Base-by-base conservation (phyloP, 768 basidiomycete species). In the Boletus barrowsii region DNA sequence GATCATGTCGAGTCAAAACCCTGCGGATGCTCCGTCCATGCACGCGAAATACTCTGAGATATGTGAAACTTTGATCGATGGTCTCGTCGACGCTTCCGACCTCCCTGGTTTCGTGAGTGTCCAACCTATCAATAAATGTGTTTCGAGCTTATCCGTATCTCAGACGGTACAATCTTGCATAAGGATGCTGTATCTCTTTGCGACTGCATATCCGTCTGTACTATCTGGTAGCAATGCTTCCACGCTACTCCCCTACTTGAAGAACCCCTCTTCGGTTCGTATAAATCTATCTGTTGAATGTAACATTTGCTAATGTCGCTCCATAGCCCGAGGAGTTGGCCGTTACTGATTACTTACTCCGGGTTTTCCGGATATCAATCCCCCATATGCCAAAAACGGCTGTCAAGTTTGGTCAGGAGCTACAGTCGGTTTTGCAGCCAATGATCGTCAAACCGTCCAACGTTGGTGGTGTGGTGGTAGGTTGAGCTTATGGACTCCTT, bases 381-480 rank as follows among this genome's bases (percentile, higher is more conserved):
- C 91, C 92, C 3, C 80, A 86, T 58, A 88, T 96, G 87, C 93
- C 94, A 0, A 90, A 88, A 72, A 93, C 92, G 0, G 88, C 92
- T 1, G 79, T 82, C 13, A 93, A 88, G 61, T 98, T 98, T 65
- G 93, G 90, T 0, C 81, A 85, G 37, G 91, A 95, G 49, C 76
- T 99, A 17, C 93, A 96, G 61, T 68, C 76, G 6, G 79, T 84
- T 8, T 75, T 98, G 11, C 84, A 96, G 59, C 90, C 91, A 0
- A 94, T 98, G 94, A 87, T 99, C 40, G 79, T 91, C 62, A 93
- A 90, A 63, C 93, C 93, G 5, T 83, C 86, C 0, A 77, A 79
- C 37, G 72, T 79, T 3, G 86, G 86, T 13, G 84, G 87, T 24
- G 74, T 88, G 10, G 76, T 81, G 71, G 89, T 90, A 55, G 30